Conservation (phyloP, 163 green algal species). For the Trebouxiophyceae sp. region DNA sequence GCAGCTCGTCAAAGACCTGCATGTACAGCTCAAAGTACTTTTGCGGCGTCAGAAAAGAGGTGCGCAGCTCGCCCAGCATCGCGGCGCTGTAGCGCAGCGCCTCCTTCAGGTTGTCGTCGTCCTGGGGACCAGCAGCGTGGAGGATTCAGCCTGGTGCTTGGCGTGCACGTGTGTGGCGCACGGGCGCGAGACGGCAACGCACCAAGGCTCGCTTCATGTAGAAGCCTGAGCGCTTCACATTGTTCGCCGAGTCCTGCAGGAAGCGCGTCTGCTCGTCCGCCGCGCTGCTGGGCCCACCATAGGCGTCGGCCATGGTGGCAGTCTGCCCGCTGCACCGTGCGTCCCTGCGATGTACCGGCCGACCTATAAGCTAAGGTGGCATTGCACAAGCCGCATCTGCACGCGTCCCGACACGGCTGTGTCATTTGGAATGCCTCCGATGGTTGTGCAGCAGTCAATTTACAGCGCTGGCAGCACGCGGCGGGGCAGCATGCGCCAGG, state of each 20-base stretch:
- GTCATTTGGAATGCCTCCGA: no score
- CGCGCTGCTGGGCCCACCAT: no score
- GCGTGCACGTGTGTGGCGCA: background rate
- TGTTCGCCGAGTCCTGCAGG: constrained; percentile 60
- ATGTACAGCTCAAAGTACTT: constrained; percentile 99
- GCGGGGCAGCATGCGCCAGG: no score
- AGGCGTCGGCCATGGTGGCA: no score
- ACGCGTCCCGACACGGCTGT: no score
- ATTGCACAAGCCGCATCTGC: no score
- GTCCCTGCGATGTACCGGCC: no score
- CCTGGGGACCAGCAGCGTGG: constrained; percentile 45
- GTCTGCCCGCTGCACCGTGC: no score
- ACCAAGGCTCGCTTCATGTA: constrained; percentile 70
- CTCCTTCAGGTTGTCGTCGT: constrained; percentile 90
- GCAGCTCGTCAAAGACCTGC: constrained; percentile 78
- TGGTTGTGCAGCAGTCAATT: no score
- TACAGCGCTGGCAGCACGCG: no score
- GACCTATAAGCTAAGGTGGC: no score
- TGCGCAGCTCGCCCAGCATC: constrained; percentile 93
- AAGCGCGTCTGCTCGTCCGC: constrained; percentile 55
- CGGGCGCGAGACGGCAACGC: background rate
- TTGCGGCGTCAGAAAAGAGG: constrained; percentile 76
- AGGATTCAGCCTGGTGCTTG: background rate
- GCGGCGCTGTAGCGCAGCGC: constrained; percentile 77
- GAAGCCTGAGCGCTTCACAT: constrained; percentile 74